Evolutionary conservation across 805 yeast genomes (phyloP), one percentile per base, ranked within the genome.

Genomic region (Jamesozyma spencerorum): DNA sequence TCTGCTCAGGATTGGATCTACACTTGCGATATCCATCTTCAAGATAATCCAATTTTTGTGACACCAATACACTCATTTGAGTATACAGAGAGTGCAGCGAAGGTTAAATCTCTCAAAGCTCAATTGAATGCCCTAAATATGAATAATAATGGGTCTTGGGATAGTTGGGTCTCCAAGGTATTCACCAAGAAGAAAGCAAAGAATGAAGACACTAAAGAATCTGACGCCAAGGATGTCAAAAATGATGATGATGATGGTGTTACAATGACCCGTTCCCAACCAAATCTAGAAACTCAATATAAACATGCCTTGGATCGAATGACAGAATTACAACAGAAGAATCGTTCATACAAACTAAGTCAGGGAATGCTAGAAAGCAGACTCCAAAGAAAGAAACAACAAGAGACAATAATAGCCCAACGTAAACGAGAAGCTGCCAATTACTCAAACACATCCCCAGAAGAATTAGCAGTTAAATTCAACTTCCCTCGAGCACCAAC

Each of bases 1-100:
- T 39, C 53, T 3, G 55, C 54, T 5, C 53, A 49, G 5, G 65
- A 60, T 41, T 60, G 60, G 62, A 50, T 60, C 15, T 58, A 60
- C 41, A 47, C 56, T 20, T 60, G 65, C 41, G 61, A 56, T 33
- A 47, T 59, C n/a, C 65, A 60, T 41, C 38, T 60, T n/a, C 49
- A 47, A 14, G 62, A 60, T 33, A 60, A 60, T 42, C 57, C 62
- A 5, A 54, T 50, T 14, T 58, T 60, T 41, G 62, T 47, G 12
- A 46, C 39, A 15, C 63, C 65, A 1, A n/a, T 49, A 5, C 54
- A 58, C 37, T 41, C 43, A 6, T 26, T 32, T 15, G 57, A 53
- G 22, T 60, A 60, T 37, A 24, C 43, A 7, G 39, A 36, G 2
- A 41, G 49, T 1, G 37, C 57, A 17, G 40, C 35, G 1, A 40